Evolutionary conservation across 2,329 filamentous ascomycete species (phyloP).

Genomic region (Emericellopsis atlantica): DNA sequence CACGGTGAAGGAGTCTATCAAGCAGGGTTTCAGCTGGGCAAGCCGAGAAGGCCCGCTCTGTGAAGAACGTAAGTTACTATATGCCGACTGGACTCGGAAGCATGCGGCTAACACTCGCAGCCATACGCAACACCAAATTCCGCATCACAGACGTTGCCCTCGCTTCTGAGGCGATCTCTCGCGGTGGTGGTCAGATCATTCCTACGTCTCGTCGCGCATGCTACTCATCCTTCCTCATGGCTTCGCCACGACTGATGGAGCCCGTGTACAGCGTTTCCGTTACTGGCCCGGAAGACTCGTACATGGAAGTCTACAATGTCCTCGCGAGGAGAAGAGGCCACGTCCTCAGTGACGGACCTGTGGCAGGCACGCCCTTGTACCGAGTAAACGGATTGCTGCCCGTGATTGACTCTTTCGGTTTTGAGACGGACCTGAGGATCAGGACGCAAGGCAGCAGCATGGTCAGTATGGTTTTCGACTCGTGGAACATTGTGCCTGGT

Average conservation of each 20-base stretch:
- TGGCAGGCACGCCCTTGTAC: constrained; percentile 89
- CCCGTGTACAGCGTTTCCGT: constrained; percentile 88
- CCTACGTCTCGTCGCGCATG: constrained; percentile 85
- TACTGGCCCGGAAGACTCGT: constrained; percentile 81
- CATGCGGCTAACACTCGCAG: constrained; percentile 24
- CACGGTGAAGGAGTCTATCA: constrained; percentile 81
- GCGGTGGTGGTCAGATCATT: constrained; percentile 94
- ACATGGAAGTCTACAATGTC: constrained; percentile 83
- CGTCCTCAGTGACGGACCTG: constrained; percentile 84
- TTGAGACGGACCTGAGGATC: constrained; percentile 93
- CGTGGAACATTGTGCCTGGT: constrained; percentile 90
- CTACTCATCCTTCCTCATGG: constrained; percentile 96
- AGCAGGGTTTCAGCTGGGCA: constrained; percentile 95
- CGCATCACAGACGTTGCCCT: constrained; percentile 84
- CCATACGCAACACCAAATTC: constrained; percentile 97
- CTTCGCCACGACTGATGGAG: constrained; percentile 91
- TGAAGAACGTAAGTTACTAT: constrained; percentile 70
- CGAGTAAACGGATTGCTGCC: constrained; percentile 83
- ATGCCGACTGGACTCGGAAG: background rate
- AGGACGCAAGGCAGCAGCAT: constrained; percentile 90
- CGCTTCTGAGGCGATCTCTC: constrained; percentile 82
- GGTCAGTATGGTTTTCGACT: constrained; percentile 85
- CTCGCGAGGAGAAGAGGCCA: constrained; percentile 81
- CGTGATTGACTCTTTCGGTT: constrained; percentile 94
- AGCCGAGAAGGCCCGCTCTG: constrained; percentile 90